These are phyloP conservation scores for Setaria italica DNA, from an alignment of 202 grass and related monocot species.

Conservation along the genomic window DNA sequence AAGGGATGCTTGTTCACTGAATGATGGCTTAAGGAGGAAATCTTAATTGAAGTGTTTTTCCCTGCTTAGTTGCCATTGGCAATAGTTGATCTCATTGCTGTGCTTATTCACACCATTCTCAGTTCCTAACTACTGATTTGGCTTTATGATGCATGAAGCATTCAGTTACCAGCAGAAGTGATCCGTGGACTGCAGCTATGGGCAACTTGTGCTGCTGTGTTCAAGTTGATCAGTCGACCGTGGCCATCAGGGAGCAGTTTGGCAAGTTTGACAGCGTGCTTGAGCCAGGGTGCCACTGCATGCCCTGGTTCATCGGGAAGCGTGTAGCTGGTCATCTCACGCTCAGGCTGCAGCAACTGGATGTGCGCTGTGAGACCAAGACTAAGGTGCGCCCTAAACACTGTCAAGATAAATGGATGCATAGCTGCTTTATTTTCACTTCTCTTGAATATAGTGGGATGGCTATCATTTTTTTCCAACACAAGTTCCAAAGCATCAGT, in stretches of 20 bases:
- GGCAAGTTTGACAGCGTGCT: conserved; percentile 75
- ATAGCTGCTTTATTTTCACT: neutral
- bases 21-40: conserved; percentile 4
- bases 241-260: conserved; percentile 73
- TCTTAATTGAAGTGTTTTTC: neutral
- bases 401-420: neutral
- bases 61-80: neutral
- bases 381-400: conserved; percentile 60
- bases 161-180: conserved; percentile 42
- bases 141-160: conserved; percentile 36
- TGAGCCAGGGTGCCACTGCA: conserved; percentile 75
- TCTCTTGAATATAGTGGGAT: neutral
- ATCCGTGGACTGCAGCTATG: conserved; percentile 46
- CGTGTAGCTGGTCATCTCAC: conserved; percentile 71
- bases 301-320: conserved; percentile 65
- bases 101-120: neutral
- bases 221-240: conserved; percentile 74
- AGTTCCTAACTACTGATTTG: neutral
- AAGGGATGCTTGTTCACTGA: neutral
- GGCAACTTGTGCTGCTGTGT: conserved; percentile 74
- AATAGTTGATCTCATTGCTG: neutral
- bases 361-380: conserved; percentile 78
- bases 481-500: neutral
- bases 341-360: conserved; percentile 76
- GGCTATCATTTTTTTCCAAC: neutral